A percentile compares a stretch with the other conserved stretches of the same genome.
phyloP scores from a whole-genome alignment of 345 rosid genomes.

The Arabidopsis arenosa region DNA sequence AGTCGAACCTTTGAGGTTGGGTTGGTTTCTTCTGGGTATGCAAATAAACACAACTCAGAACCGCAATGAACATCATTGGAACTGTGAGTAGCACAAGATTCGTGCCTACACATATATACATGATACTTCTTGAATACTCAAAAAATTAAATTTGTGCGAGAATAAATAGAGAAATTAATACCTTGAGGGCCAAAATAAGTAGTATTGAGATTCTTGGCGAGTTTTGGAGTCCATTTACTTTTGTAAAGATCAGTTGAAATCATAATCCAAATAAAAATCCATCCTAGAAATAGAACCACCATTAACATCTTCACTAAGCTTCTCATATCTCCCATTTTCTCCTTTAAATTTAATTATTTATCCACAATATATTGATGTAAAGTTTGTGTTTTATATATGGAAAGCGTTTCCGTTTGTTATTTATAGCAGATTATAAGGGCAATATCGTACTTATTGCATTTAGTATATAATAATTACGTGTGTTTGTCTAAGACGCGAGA shows the following conservation, averaged over 20 bases:
- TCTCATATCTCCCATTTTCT: slow-evolving; percentile 25
- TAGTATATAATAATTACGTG: no score
- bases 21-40: slow-evolving; percentile 53
- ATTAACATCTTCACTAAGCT: slow-evolving; percentile 42
- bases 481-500: slow-evolving; percentile 8
- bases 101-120: slow-evolving; percentile 47
- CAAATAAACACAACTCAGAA: slow-evolving; percentile 63
- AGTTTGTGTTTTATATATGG: not conserved
- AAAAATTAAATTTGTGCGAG: not conserved
- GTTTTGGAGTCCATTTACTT: slow-evolving; percentile 52
- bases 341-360: not conserved
- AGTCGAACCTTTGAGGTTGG: slow-evolving; percentile 28
- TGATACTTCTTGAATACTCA: slow-evolving; percentile 5
- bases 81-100: slow-evolving; percentile 64
- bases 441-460: not conserved
- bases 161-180: slow-evolving; percentile 14
- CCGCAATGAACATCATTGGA: slow-evolving; percentile 68
- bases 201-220: slow-evolving; percentile 49
- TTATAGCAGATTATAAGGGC: slow-evolving; percentile 26
- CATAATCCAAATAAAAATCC: slow-evolving; percentile 63
- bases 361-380: not conserved
- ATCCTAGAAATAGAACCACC: slow-evolving; percentile 52
- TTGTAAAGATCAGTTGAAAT: slow-evolving; percentile 54
- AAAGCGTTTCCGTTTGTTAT: slow-evolving; percentile 6
- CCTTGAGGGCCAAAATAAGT: slow-evolving; percentile 67